Percentiles rank a stretch among this genome's conserved stretches.
These are phyloP conservation scores for Zopfia rhizophila DNA, from an alignment of 2,329 filamentous ascomycete genomes.

Conservation along the genomic window DNA sequence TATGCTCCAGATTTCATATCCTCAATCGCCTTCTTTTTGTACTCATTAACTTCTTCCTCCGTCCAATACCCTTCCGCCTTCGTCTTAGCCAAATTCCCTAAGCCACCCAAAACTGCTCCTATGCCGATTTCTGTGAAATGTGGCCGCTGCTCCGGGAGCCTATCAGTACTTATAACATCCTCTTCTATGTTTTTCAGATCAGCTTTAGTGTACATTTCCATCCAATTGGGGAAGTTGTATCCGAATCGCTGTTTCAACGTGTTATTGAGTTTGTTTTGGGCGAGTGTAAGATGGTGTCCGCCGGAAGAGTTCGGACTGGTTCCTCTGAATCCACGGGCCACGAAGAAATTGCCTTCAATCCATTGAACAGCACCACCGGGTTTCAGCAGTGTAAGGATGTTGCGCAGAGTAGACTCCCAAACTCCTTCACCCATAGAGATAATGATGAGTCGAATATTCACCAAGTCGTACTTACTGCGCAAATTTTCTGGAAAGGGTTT, in stretches of 20 bases:
- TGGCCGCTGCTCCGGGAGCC: slow-evolving; percentile 31
- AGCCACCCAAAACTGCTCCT: slow-evolving; percentile 36
- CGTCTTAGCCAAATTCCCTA: slow-evolving; percentile 35
- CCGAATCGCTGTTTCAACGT: slow-evolving; percentile 34
- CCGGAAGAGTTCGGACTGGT: slow-evolving; percentile 9
- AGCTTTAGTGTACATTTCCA: slow-evolving; percentile 26
- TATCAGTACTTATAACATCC: slow-evolving; percentile 41
- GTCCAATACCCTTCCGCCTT: slow-evolving; percentile 36
- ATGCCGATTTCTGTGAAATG: slow-evolving; percentile 41
- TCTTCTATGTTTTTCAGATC: slow-evolving; percentile 31
- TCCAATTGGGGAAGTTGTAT: slow-evolving; percentile 35
- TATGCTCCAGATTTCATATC: slow-evolving; percentile 40
- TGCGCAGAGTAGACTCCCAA: slow-evolving; percentile 34
- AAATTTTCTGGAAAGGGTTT: slow-evolving; percentile 37
- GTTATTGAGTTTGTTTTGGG: slow-evolving; percentile 32
- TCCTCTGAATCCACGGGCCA: slow-evolving; percentile 34
- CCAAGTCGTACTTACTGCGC: slow-evolving; percentile 38
- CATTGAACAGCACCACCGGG: slow-evolving; percentile 40
- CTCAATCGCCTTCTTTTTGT: slow-evolving; percentile 25
- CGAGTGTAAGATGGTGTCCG: slow-evolving; percentile 32
- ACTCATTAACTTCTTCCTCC: slow-evolving; percentile 29
- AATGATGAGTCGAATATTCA: slow-evolving; percentile 44
- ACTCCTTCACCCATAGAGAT: slow-evolving; percentile 37
- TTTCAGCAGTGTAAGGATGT: slow-evolving; percentile 39
- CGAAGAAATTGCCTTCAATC: slow-evolving; percentile 43